These are phyloP conservation scores for Flaveria ramosissima DNA, from an alignment of 129 eudicot species.

Conservation along the genomic window DNA sequence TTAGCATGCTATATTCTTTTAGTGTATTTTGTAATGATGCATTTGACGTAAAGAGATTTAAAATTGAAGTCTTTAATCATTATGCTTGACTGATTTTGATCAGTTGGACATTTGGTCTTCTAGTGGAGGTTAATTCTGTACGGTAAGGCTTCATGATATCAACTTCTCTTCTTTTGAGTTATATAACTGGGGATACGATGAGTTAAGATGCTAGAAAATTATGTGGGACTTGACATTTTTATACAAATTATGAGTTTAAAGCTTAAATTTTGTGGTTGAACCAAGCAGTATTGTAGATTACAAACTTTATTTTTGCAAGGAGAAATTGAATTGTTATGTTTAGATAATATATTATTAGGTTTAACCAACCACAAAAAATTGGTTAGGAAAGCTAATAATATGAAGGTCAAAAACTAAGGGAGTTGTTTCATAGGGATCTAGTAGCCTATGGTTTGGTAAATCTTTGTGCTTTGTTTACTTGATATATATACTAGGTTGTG, in stretches of 20 bases:
- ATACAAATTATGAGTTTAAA: too few relatives aligned
- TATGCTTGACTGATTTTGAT: not conserved
- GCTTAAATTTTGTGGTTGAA: too few relatives aligned
- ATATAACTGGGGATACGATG: not conserved
- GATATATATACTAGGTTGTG: not conserved
- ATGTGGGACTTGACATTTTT: not conserved
- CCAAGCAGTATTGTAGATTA: too few relatives aligned
- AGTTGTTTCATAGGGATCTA: not conserved
- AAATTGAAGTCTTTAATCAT: not conserved
- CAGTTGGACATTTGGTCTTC: not conserved
- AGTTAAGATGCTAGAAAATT: not conserved
- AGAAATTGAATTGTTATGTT: not conserved
- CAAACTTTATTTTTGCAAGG: too few relatives aligned
- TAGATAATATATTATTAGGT: not conserved
- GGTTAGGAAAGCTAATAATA: not conserved
- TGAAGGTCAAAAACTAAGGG: not conserved
- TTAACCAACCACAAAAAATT: not conserved
- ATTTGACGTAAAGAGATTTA: not conserved
- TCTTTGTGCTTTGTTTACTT: conserved; percentile 8
- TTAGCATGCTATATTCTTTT: not conserved
- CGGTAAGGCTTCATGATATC: conserved; percentile 5
- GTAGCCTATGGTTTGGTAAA: conserved; percentile 5
- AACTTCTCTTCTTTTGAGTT: conserved; percentile 3
- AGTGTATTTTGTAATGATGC: not conserved
- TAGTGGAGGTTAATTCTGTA: not conserved